phyloP scores from a whole-genome alignment of 345 rosid species.

The Hibiscus trionum region DNA sequence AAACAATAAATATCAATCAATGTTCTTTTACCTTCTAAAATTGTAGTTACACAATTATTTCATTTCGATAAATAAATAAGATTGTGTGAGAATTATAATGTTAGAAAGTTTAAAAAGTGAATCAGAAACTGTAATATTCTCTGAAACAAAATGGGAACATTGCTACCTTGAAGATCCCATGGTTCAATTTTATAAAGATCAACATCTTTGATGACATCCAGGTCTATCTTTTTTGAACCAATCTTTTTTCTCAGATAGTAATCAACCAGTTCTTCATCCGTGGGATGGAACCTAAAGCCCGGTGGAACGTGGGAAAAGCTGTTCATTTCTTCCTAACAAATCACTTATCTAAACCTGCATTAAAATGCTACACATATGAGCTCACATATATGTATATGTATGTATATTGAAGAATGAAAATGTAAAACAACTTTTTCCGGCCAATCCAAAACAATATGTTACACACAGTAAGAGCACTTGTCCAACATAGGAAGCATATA shows the following conservation, averaged over 20 bases:
- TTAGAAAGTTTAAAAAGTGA: no score
- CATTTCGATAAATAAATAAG: no score
- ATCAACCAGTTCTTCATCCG: conserved; percentile 77
- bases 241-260: conserved; percentile 61
- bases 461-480: no score
- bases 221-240: conserved; percentile 57
- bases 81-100: no score
- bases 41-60: no score
- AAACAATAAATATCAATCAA: neutral
- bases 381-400: no score
- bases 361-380: neutral
- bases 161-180: conserved; percentile 74
- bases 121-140: no score
- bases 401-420: no score
- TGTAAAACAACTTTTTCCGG: no score
- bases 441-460: no score
- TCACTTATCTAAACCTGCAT: conserved; percentile 26
- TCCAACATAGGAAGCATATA: no score
- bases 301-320: conserved; percentile 62
- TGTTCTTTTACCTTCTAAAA: no score
- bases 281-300: conserved; percentile 73
- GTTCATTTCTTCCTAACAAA: conserved; percentile 26
- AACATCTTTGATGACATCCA: conserved; percentile 68
- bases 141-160: neutral
- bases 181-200: conserved; percentile 82